Base-by-base conservation (phyloP, 2,329 filamentous ascomycete genomes). In the Blastomyces percursus region DNA sequence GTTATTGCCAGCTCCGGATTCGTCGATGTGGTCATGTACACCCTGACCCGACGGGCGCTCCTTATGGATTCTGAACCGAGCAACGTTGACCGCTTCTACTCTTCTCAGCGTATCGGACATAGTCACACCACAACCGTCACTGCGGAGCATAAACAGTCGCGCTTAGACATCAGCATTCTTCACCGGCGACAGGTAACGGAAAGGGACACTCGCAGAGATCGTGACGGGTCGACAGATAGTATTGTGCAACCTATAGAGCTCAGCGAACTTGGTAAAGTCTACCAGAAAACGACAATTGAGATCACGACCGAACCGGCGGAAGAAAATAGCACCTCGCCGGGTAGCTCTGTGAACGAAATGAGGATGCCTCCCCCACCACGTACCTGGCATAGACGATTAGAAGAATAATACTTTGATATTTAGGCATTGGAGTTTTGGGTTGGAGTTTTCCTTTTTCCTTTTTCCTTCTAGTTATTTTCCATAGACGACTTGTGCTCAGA, bases 1-100 rank as follows among this genome's bases (percentile, higher is more conserved):
- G 75, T 85, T 67, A 82, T 85, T 63, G 82, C 82, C 2, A 82
- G 79, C 40, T 85, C 82, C 63, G 83, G 83, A 21, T 80, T 83
- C 73, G 79, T 85, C 24, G 83, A 86, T 68, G 81, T 82, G 14
- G 69, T 83, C 1, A 76, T 86, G 3, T 86, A 85, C 73, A 82
- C 81, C 0, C 71, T 83, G 5, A 85, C 83, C 0, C 78, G 83
- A 16, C 79, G 79, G 62, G 80, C 81, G 56, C 77, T 85, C 65
- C 77, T 85, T 46, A 74, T 81, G 67, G 78, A 80, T 63, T 78
- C 80, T 59, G 79, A 81, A 63, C 75, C 73, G 4, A 56, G 55
- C 35, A 64, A 65, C 24, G 16, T 74, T 67, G 67, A 73, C 64
- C 66, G 69, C 67, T 71, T 70, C 52, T 74, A 74, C 66, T 7